phyloP scores from a whole-genome alignment of 768 basidiomycete species.

The Russula ochroleuca region DNA sequence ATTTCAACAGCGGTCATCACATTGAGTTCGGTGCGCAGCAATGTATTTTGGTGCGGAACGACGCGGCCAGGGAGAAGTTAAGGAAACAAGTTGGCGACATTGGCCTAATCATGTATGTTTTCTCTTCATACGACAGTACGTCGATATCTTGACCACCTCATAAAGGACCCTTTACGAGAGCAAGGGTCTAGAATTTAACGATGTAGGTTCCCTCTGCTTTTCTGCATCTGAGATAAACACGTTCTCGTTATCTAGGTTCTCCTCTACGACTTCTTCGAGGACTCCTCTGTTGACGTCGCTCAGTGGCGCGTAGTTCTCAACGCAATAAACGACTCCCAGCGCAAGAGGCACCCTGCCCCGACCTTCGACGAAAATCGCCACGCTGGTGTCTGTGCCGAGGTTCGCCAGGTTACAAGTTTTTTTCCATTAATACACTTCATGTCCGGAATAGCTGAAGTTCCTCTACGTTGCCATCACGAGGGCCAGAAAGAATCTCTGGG shows the following conservation, averaged over 20 bases:
- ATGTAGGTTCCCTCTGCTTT: constrained; percentile 35
- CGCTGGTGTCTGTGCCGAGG: constrained; percentile 32
- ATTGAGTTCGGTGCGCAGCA: constrained; percentile 34
- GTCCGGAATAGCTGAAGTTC: constrained; percentile 46
- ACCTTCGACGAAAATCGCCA: constrained; percentile 48
- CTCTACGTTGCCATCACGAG: constrained; percentile 65
- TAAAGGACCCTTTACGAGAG: constrained; percentile 51
- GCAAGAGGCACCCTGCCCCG: constrained; percentile 36
- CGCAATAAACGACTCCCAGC: constrained; percentile 30
- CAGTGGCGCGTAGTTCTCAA: constrained; percentile 59
- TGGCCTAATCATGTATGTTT: constrained; percentile 28
- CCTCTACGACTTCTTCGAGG: constrained; percentile 63
- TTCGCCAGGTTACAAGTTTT: background rate
- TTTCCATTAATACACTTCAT: background rate
- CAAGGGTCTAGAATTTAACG: constrained; percentile 64
- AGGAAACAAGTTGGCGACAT: constrained; percentile 31
- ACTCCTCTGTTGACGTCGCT: constrained; percentile 45
- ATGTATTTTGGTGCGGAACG: constrained; percentile 37
- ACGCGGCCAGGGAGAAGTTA: constrained; percentile 32
- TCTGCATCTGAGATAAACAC: background rate
- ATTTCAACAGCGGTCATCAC: constrained; percentile 17
- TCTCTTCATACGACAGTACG: background rate
- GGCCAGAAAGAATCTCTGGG: constrained; percentile 62
- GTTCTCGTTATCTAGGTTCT: constrained; percentile 44
- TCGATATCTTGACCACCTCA: background rate